phyloP scores from a whole-genome alignment of 2,329 filamentous ascomycete genomes.

The Talaromyces sp. region DNA sequence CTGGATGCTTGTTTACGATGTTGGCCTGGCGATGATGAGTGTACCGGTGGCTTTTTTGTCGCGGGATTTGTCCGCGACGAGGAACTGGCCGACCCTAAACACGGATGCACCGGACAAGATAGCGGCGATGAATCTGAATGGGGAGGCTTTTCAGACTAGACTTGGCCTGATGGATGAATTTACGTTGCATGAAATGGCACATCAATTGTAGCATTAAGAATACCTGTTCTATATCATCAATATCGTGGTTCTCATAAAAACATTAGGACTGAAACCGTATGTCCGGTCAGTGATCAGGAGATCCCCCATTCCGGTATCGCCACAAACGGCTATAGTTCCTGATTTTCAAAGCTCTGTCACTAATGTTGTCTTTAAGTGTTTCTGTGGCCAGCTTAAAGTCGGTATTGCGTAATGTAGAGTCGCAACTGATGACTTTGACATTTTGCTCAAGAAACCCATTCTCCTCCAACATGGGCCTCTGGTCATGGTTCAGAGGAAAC shows the following conservation, averaged over 20 bases:
- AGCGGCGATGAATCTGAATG: slow-evolving; percentile 36
- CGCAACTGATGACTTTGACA: not conserved
- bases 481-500: slow-evolving; percentile 30
- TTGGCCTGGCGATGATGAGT: slow-evolving; percentile 71
- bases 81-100: slow-evolving; percentile 27
- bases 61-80: slow-evolving; percentile 70
- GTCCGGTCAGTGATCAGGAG: not conserved
- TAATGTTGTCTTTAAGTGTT: not conserved
- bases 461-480: not conserved
- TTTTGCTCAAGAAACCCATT: not conserved
- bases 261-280: too few species aligned
- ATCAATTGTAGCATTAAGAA: not conserved
- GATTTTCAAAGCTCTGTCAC: not conserved
- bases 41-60: slow-evolving; percentile 94
- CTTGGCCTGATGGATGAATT: not conserved
- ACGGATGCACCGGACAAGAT: slow-evolving; percentile 8
- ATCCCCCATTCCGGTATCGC: not conserved
- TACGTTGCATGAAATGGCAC: not conserved
- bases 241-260: not conserved
- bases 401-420: not conserved
- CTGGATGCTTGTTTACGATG: slow-evolving; percentile 73
- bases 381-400: not conserved
- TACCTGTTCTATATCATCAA: not conserved
- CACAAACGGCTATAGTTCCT: not conserved
- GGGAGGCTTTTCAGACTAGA: slow-evolving; percentile 39